Percentiles rank a stretch among this genome's conserved stretches.
phyloP scores from a whole-genome alignment of 371 early-diverging fungal genomes.

The Quaeritorhiza haematococci region DNA sequence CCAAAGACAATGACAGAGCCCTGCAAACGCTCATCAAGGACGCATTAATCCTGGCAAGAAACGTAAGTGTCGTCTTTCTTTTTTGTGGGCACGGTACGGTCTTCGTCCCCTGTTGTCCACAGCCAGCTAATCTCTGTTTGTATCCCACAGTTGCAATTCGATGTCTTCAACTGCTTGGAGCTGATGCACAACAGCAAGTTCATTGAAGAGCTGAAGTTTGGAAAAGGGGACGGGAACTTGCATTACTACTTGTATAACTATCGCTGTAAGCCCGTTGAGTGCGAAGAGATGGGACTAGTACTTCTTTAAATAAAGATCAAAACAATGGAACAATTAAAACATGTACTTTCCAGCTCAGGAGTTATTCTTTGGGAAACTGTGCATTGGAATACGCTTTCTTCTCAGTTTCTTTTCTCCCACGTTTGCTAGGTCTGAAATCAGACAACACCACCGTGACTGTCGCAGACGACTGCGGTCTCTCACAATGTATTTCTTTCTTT shows the following conservation, averaged over 20 bases:
- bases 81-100: slow-evolving; percentile 42
- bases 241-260: slow-evolving; percentile 96
- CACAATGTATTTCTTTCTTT: too few species aligned
- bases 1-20: slow-evolving; percentile 24
- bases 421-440: too few species aligned
- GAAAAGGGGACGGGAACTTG: slow-evolving; percentile 86
- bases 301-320: slow-evolving; percentile 41
- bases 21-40: slow-evolving; percentile 55
- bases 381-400: too few species aligned
- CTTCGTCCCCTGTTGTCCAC: slow-evolving; percentile 1
- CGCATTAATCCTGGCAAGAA: slow-evolving; percentile 72
- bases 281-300: slow-evolving; percentile 76
- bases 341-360: too few species aligned
- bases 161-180: slow-evolving; percentile 90
- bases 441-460: too few species aligned
- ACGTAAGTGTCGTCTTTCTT: slow-evolving; percentile 36
- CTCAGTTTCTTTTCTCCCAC: too few species aligned
- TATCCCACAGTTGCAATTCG: slow-evolving; percentile 41
- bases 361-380: too few species aligned
- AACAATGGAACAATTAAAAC: too few species aligned
- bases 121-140: background rate
- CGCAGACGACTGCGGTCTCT: too few species aligned
- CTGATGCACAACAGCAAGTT: slow-evolving; percentile 77
- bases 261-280: slow-evolving; percentile 62
- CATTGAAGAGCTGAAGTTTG: slow-evolving; percentile 80